Conservation (phyloP, 78 protist genomes). For the Dictyostelium capitatum region DNA sequence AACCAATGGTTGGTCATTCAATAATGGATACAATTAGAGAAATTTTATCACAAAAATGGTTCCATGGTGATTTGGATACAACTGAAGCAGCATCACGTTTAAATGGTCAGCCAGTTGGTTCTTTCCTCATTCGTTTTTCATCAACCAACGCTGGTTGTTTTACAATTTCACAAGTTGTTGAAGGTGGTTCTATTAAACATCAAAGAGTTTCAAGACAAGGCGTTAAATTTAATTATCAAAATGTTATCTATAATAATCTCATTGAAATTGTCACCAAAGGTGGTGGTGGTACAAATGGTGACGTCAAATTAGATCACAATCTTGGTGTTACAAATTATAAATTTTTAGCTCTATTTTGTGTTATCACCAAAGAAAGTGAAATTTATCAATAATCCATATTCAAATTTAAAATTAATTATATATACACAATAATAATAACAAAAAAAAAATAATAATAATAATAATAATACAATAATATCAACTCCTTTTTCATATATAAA, state of each 20-base stretch:
- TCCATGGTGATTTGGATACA: constrained; percentile 84
- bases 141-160: constrained; percentile 78
- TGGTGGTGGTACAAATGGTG: constrained; percentile 81
- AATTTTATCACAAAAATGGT: constrained; percentile 75
- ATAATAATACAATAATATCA: too few relatives aligned
- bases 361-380: neutral
- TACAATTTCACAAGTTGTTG: constrained; percentile 77
- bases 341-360: constrained; percentile 65
- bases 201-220: constrained; percentile 78
- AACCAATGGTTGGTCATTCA: constrained; percentile 53
- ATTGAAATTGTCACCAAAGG: constrained; percentile 53
- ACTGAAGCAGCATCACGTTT: constrained; percentile 71
- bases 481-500: too few relatives aligned
- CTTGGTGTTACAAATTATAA: constrained; percentile 74
- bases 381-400: neutral
- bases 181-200: constrained; percentile 66
- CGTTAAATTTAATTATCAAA: constrained; percentile 44
- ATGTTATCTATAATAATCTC: constrained; percentile 32
- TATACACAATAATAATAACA: too few relatives aligned
- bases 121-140: constrained; percentile 78
- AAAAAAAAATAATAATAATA: too few relatives aligned
- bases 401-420: too few relatives aligned
- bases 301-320: constrained; percentile 26
- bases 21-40: constrained; percentile 81
- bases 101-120: constrained; percentile 81